Evolutionary conservation across 495 filamentous ascomycete genomes (phyloP).

Genomic region (Parathielavia appendiculata): DNA sequence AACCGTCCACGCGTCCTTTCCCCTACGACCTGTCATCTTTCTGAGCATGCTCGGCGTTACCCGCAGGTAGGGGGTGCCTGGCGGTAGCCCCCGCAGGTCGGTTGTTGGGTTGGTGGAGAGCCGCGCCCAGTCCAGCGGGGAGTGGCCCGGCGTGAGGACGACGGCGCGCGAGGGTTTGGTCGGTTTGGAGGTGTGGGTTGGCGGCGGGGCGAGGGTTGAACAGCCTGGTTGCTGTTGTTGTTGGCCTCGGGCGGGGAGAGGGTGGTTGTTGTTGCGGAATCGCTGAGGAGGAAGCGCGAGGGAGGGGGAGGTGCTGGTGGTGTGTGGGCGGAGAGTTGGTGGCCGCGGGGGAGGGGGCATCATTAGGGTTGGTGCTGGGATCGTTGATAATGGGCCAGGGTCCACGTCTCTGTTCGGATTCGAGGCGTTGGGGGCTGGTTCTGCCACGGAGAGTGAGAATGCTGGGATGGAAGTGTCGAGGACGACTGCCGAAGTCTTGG

Average conservation of each 20-base stretch:
- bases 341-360: constrained; percentile 33
- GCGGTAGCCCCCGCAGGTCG: constrained; percentile 58
- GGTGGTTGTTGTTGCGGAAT: constrained; percentile 29
- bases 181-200: constrained; percentile 43
- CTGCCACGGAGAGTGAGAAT: constrained; percentile 38
- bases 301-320: constrained; percentile 18
- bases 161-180: constrained; percentile 53
- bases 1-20: constrained; percentile 81
- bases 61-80: constrained; percentile 42
- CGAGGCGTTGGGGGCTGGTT: constrained; percentile 19
- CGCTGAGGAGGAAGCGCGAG: constrained; percentile 35
- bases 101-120: constrained; percentile 59
- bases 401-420: background rate
- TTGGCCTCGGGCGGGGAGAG: constrained; percentile 28
- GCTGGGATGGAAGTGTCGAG: constrained; percentile 30
- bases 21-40: constrained; percentile 68
- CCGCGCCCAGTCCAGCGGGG: constrained; percentile 91
- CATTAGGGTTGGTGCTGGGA: constrained; percentile 25
- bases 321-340: constrained; percentile 26
- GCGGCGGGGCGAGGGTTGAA: constrained; percentile 42
- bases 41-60: constrained; percentile 78
- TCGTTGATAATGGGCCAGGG: constrained; percentile 23
- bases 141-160: constrained; percentile 77
- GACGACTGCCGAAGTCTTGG: constrained; percentile 31
- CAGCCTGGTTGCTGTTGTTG: constrained; percentile 25